phyloP scores from a whole-genome alignment of 805 yeast genomes.

The Cyberlindnera xishuangbannaensis region DNA sequence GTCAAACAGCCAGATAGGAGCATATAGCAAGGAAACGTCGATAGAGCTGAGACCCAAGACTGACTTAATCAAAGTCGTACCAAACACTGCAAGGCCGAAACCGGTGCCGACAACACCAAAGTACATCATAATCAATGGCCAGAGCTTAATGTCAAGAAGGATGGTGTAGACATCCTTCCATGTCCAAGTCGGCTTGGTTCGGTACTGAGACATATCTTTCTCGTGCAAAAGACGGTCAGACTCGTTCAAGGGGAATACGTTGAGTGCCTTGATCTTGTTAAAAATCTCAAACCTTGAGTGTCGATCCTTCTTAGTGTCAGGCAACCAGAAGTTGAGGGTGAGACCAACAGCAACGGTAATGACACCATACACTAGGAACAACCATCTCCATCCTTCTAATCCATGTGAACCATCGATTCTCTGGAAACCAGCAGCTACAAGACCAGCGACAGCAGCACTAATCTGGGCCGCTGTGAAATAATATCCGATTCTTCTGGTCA shows the following conservation, averaged over 20 bases:
- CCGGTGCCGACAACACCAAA: conserved; percentile 95
- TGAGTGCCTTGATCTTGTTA: conserved; percentile 17
- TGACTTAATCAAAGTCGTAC: conserved; percentile 65
- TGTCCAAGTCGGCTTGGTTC: conserved; percentile 46
- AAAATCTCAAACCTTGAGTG: conserved; percentile 8
- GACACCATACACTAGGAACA: conserved; percentile 71
- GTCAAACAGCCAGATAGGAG: conserved; percentile 90
- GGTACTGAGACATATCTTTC: conserved; percentile 52
- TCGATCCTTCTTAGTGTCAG: conserved; percentile 40
- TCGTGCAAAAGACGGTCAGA: conserved; percentile 53
- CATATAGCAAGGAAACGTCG: conserved; percentile 67
- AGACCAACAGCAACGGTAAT: conserved; percentile 62
- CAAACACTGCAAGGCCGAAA: conserved; percentile 78
- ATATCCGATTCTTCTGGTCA: conserved; percentile 77
- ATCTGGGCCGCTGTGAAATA: conserved; percentile 89
- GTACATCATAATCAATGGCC: conserved; percentile 84
- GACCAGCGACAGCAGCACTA: conserved; percentile 86
- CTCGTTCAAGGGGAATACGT: conserved; percentile 41
- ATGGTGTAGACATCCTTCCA: conserved; percentile 51
- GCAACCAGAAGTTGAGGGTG: conserved; percentile 73
- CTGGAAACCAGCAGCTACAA: conserved; percentile 85
- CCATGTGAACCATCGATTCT: conserved; percentile 70
- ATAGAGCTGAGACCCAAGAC: conserved; percentile 59
- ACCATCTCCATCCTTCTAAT: conserved; percentile 81
- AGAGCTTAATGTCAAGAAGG: conserved; percentile 56